Evolutionary conservation across 1,284 basidiomycete genomes (phyloP), one percentile per base, ranked within the genome.

Genomic region (Malassezia restricta): DNA sequence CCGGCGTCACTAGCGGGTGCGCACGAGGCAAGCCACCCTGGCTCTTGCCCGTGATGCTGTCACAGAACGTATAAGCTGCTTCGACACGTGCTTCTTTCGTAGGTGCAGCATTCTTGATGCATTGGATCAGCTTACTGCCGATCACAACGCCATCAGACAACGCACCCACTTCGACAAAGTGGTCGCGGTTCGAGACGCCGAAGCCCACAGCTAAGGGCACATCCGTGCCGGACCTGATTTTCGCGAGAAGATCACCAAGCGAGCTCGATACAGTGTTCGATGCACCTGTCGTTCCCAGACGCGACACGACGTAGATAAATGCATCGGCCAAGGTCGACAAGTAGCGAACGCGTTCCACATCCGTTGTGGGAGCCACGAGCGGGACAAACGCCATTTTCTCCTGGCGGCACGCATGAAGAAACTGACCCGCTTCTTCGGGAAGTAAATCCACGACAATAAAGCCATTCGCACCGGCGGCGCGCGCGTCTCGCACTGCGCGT

Each of bases 231-330:
- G 45, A 49, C 41, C 74, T 71, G 56, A 76, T 74, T 29, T 64
- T 65, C 29, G 59, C 41, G 47, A 76, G 63, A 48, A 76, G 62
- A 28, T 65, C 55, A 20, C 71, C 64, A 17, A 76, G 64, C 11
- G 62, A 61, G 35, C 64, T 63, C 0, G 77, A 79, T 9, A 82
- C 81, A 35, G 78, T 76, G 24, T 82, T 82, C 1, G 87, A 86
- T 3, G 90, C 95, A 38, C 92, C 94, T 0, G 92, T 98, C 1
- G 87, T 92, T 28, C 92, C 92, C 90, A 98, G 96, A 87, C 94
- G 73, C 40, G 67, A 71, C 43, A 75, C 74, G 50, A 98, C 83
- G 74, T 99, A 99, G 65, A 99, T 89, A 78, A 98, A 98, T 4
- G 86, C 84, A 75, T 98, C 92, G 20, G 94, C 91, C 59, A 96